Evolutionary conservation across 177 flowering plant genomes (phyloP), one percentile per base, ranked within the genome.

Genomic region (Vitis hybrid): DNA sequence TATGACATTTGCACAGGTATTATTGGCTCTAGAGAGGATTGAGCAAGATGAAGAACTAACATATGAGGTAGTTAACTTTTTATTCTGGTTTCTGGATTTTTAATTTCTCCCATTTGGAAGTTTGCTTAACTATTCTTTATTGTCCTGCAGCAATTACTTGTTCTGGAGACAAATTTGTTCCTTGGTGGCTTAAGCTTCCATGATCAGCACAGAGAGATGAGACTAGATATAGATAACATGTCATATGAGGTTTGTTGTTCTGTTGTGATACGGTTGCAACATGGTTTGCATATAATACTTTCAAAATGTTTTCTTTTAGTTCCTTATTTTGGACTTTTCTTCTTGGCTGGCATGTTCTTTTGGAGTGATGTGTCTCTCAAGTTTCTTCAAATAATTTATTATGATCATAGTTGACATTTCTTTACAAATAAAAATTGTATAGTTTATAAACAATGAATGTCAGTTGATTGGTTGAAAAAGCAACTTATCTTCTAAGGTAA

Each of bases 141-240:
- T 71, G 39, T 56, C 50, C 70, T 76, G 82, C 90, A 93, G 98
- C 94, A 92, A 86, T 68, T 89, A 64, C 83, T 88, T 81, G 82
- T 79, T 69, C 69, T 91, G 66, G 97, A 92, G 85, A 77, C 94
- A 60, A 90, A 86, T 71, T 81, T 89, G 65, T 80, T 89, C 77
- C 80, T 86, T 59, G 78, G 86, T 66, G 87, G 92, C 59, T 80
- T 89, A 66, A 73, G 76, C 78, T 78, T 86, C 76, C 78, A 82
- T 74, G 99, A 96, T 76, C 98, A 87, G 80, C 98, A 93, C 55
- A 84, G 95, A 70, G 97, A 89, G 72, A 86, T 96, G 99, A 88
- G 99, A 87, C 74, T 96, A 64, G 98, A 96, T 77, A 93, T 96
- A 66, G 99, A 96, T 82, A 86, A 86, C 80, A 93, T 96, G 99